Evolutionary conservation across 805 yeast species (phyloP).

Genomic region (Clavispora phyllophila): DNA sequence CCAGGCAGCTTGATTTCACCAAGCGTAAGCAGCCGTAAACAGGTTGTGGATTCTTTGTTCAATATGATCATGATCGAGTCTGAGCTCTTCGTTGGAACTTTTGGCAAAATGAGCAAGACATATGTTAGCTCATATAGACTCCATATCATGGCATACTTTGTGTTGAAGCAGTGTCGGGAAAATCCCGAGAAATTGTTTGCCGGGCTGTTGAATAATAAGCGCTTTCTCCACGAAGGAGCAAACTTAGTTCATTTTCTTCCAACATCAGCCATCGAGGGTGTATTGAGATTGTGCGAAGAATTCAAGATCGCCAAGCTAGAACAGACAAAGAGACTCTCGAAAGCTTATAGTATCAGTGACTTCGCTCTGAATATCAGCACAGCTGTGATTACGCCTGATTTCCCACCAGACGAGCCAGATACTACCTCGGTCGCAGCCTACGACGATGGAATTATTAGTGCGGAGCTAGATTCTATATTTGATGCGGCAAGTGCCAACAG

Average conservation of each 20-base stretch:
- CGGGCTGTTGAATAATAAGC: conserved; percentile 21
- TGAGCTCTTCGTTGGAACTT: conserved; percentile 40
- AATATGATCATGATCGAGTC: conserved; percentile 31
- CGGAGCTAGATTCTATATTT: conserved; percentile 3
- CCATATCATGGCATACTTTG: conserved; percentile 37
- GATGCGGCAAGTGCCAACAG: conserved; percentile 12
- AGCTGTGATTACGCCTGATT: background rate
- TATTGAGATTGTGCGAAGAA: conserved; percentile 35
- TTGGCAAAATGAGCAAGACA: conserved; percentile 30
- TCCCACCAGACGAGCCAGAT: background rate
- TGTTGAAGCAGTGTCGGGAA: conserved; percentile 37
- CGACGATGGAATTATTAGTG: background rate
- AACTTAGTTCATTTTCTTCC: conserved; percentile 36
- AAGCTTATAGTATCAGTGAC: background rate
- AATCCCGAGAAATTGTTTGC: conserved; percentile 34
- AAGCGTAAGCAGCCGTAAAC: conserved; percentile 17
- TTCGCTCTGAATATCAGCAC: background rate
- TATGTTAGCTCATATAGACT: conserved; percentile 38
- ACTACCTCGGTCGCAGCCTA: background rate
- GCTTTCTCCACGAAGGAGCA: conserved; percentile 32
- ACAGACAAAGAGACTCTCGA: conserved; percentile 4
- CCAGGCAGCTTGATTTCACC: background rate
- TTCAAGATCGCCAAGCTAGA: conserved; percentile 31
- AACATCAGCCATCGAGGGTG: conserved; percentile 29
- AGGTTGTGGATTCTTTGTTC: conserved; percentile 29